A percentile compares a stretch with the other conserved stretches of the same genome.
These are phyloP conservation scores for Drechslerella dactyloides DNA, from an alignment of 2,329 filamentous ascomycete species.

Conservation along the genomic window DNA sequence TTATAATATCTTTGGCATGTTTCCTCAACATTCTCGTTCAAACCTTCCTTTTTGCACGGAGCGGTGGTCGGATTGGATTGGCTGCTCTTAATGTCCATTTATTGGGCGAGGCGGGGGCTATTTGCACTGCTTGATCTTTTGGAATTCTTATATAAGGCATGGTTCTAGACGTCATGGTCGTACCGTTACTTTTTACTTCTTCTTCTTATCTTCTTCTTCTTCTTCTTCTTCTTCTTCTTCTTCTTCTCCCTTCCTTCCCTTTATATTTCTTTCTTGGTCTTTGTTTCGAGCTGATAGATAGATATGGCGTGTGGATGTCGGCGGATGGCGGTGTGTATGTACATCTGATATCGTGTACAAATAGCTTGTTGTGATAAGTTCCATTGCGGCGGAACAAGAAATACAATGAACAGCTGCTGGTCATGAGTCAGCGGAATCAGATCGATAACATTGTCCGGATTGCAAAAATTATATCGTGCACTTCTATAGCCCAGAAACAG, in stretches of 20 bases:
- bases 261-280: background rate
- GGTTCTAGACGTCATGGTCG: background rate
- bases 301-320: background rate
- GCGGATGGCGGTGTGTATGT: background rate
- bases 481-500: no score
- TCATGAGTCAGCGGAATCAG: no score
- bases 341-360: background rate
- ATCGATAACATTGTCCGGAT: no score
- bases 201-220: conserved; percentile 10
- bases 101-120: background rate
- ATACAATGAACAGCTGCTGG: no score
- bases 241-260: conserved; percentile 4
- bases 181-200: background rate
- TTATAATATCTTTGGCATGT: conserved; percentile 17
- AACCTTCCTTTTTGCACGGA: background rate
- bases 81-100: background rate
- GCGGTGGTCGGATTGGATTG: background rate
- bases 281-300: background rate
- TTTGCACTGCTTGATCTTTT: background rate
- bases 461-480: no score
- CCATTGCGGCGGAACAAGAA: background rate
- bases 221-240: conserved; percentile 10
- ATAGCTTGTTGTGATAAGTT: background rate
- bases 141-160: background rate
- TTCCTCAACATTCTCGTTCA: conserved; percentile 8